These are phyloP conservation scores for Marasmius fiardii DNA, from an alignment of 1,284 basidiomycete species.

Conservation along the genomic window DNA sequence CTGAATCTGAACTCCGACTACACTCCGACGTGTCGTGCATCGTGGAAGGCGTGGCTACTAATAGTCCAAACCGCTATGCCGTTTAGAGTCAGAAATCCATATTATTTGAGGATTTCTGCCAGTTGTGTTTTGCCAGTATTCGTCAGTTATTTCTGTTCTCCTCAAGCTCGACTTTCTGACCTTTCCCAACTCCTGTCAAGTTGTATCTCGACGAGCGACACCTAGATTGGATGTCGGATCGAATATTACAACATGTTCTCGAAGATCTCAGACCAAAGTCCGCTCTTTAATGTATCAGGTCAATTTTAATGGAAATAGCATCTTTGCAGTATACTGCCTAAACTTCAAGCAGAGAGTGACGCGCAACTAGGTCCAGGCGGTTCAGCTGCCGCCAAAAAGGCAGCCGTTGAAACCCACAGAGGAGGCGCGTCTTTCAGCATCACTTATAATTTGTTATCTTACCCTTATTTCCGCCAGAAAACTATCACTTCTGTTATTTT, in stretches of 20 bases:
- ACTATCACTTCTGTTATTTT: slow-evolving; percentile 80
- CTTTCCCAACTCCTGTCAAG: slow-evolving; percentile 31
- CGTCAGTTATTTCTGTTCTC: slow-evolving; percentile 1
- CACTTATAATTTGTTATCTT: slow-evolving; percentile 3
- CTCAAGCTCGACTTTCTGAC: background rate
- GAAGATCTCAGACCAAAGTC: slow-evolving; percentile 69
- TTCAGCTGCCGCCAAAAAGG: slow-evolving; percentile 47
- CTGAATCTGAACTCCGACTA: no score
- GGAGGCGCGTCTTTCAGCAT: slow-evolving; percentile 48
- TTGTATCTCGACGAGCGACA: slow-evolving; percentile 79
- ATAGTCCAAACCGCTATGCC: background rate
- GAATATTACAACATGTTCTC: slow-evolving; percentile 65
- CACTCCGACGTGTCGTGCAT: no score
- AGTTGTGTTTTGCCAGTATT: slow-evolving; percentile 6
- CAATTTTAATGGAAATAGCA: background rate
- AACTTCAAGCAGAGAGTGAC: slow-evolving; percentile 58
- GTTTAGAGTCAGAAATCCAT: slow-evolving; percentile 1
- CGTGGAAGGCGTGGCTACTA: no score
- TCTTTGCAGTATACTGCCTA: slow-evolving; percentile 56
- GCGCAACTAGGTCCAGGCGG: slow-evolving; percentile 36
- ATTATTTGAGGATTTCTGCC: background rate
- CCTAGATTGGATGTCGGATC: slow-evolving; percentile 76
- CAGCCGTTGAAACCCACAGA: slow-evolving; percentile 67
- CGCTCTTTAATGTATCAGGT: slow-evolving; percentile 17
- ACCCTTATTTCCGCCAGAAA: slow-evolving; percentile 39